These are phyloP conservation scores for Acanthamoeba sp. DNA, from an alignment of 208 protist genomes.

Conservation along the genomic window DNA sequence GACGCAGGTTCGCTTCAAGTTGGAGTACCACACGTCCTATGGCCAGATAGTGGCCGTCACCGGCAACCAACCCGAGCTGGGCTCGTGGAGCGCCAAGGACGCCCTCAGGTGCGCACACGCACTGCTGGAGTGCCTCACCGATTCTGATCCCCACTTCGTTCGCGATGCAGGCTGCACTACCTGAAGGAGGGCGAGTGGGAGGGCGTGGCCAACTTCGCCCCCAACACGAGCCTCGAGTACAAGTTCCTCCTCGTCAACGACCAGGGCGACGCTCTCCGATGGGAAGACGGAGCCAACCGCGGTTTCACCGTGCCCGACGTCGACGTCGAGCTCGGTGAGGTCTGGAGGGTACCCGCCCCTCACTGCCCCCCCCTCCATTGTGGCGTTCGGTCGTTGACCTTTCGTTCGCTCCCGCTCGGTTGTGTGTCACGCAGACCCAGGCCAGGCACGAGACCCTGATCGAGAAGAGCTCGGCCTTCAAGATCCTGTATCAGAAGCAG, in stretches of 20 bases:
- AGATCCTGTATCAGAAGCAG: slow-evolving; percentile 7
- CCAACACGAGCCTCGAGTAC: background rate
- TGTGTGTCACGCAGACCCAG: background rate
- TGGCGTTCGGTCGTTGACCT: background rate
- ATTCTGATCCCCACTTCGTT: background rate
- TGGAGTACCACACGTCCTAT: slow-evolving; percentile 46
- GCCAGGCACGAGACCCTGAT: slow-evolving; percentile 5
- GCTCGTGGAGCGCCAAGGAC: background rate
- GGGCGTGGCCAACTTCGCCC: slow-evolving; percentile 1
- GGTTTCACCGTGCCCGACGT: slow-evolving; percentile 40
- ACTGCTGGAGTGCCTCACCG: background rate
- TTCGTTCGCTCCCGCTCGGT: background rate
- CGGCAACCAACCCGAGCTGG: slow-evolving; percentile 50
- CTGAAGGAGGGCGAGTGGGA: slow-evolving; percentile 52
- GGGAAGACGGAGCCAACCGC: slow-evolving; percentile 46
- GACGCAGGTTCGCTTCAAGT: slow-evolving; percentile 57
- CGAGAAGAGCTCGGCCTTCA: slow-evolving; percentile 34
- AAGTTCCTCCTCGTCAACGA: slow-evolving; percentile 55
- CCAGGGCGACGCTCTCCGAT: background rate
- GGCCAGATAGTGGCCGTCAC: slow-evolving; percentile 16
- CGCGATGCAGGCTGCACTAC: slow-evolving; percentile 14
- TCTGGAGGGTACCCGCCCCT: background rate
- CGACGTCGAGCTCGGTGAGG: slow-evolving; percentile 46
- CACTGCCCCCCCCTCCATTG: background rate
- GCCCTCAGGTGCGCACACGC: background rate